Base-by-base conservation (phyloP, 768 basidiomycete species). In the Kwoniella shandongensis region DNA sequence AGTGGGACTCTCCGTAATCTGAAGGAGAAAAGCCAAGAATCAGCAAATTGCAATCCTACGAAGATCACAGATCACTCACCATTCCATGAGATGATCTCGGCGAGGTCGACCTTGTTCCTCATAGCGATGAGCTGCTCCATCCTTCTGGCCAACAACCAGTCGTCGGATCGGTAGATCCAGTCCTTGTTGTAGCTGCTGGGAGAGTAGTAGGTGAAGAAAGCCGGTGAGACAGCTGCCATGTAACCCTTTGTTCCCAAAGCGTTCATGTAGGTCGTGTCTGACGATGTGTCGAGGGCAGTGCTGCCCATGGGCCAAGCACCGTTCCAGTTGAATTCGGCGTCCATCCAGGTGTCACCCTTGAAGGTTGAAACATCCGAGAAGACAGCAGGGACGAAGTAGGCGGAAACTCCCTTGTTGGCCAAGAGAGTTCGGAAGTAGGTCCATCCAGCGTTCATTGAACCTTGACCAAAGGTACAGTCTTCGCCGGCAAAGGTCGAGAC, bases 221-320 rank as follows among this genome's bases (percentile, higher is more conserved):
- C 51, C 1, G 76, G 77, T 26, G 62, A 65, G 49, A 77, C 65
- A 32, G 67, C 64, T 5, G 74, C 69, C 74, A 77, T 76, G 62
- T 77, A 78, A 3, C 59, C 56, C 62, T 76, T 76, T 4, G 32
- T 22, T 13, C 69, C 67, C 40, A 76, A 65, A 2, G 51, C 66
- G 23, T 20, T 39, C 52, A 76, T 62, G 59, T 70, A 73, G 11
- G 17, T 29, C 3, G 29, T 47, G 48, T 76, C 75, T 23, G 56
- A 51, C 0, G 59, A 64, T 17, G 63, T 87, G 73, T 73, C 85
- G 73, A 58, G 62, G 32, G 62, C 52, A 11, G 27, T 10, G 17
- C 52, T 55, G 4, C 74, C 78, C 52, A 81, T 81, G 2, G 89
- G 88, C 89, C 89, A 91, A 35, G 80, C 89, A 25, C 82, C 81